Evolutionary conservation across 1,139 yeast genomes (phyloP).

Genomic region (Hansenula anomala): DNA sequence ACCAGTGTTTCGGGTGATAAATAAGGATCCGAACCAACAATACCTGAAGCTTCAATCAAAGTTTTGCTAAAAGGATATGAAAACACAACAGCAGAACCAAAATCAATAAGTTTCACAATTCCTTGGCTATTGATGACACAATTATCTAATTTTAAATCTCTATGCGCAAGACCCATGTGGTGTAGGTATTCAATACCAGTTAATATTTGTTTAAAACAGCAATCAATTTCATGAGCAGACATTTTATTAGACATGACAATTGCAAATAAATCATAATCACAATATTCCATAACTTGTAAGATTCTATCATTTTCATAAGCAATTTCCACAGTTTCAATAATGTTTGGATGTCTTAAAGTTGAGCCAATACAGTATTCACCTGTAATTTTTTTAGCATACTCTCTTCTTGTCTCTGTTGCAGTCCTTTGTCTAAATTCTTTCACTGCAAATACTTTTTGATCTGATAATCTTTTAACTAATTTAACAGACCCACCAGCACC

Average conservation of each 20-base stretch:
- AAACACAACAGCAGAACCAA: conserved; percentile 92
- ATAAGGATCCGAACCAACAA: conserved; percentile 93
- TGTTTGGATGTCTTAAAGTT: conserved; percentile 84
- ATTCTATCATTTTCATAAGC: conserved; percentile 86
- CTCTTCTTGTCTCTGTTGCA: conserved; percentile 73
- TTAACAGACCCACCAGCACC: conserved; percentile 96
- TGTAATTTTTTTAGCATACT: conserved; percentile 88
- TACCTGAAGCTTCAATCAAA: conserved; percentile 79
- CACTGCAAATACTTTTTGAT: conserved; percentile 79
- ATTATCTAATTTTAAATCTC: conserved; percentile 89
- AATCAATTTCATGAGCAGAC: conserved; percentile 80
- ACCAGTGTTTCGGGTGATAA: conserved; percentile 93
- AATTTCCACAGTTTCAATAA: conserved; percentile 87
- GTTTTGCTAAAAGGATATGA: conserved; percentile 84
- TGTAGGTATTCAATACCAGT: conserved; percentile 82
- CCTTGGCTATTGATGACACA: conserved; percentile 87
- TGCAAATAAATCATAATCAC: conserved; percentile 89
- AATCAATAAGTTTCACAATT: conserved; percentile 85
- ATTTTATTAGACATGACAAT: conserved; percentile 94
- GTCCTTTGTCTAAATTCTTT: conserved; percentile 84
- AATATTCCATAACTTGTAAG: conserved; percentile 91
- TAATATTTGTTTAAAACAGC: conserved; percentile 85
- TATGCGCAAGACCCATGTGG: conserved; percentile 83
- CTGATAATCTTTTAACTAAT: conserved; percentile 63
- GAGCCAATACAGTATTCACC: conserved; percentile 96